Base-by-base conservation (phyloP, 2,329 filamentous ascomycete species). In the Aspergillus awamori region DNA sequence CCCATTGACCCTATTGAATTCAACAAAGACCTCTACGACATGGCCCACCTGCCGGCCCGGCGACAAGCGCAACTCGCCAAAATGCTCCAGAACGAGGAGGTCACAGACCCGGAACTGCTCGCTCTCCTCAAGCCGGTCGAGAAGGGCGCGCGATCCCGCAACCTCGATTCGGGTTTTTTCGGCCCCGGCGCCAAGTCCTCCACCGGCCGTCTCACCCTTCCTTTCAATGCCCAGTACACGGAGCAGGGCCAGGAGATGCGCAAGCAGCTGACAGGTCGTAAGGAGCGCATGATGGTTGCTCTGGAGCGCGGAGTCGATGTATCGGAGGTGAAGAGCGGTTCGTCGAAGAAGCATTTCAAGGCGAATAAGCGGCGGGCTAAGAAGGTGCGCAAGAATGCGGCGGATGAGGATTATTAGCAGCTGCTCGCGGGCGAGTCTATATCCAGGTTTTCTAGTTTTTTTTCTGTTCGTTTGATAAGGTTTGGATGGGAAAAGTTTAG, bases 141-240 rank as follows among this genome's bases (percentile, higher is more conserved):
- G 15, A 26, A 3, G 49, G 92, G 93, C 0, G 77, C 84, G 33
- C 96, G 96, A 74, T 91, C 92, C 0, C 82, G 87, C 65, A 86
- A 84, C 59, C 82, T 99, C 20, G 95, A 99, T 79, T 91, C 89
- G 72, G 86, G 86, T n/a, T 99, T 98, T 82, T 99, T 99, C 74
- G 89, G 85, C 5, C 80, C 87, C 2, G 84, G 83, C 2, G 83
- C 86, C 58, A 62, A 69, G 28, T 82, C 85, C 10, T 84, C 81
- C 48, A 85, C 83, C 1, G 90, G 87, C 2, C 89, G 91, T 70
- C 66, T 96, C 39, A 88, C 80, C 59, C 88, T 88, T 82, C 93
- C 95, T 0, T 98, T 98, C 80, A 94, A 89, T 77, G 87, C 95
- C 80, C 91, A 95, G 79, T 96, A 97, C 78, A 88, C 88, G 3